Base-by-base conservation (phyloP, 2,329 filamentous ascomycete species). In the Periconia sp. region DNA sequence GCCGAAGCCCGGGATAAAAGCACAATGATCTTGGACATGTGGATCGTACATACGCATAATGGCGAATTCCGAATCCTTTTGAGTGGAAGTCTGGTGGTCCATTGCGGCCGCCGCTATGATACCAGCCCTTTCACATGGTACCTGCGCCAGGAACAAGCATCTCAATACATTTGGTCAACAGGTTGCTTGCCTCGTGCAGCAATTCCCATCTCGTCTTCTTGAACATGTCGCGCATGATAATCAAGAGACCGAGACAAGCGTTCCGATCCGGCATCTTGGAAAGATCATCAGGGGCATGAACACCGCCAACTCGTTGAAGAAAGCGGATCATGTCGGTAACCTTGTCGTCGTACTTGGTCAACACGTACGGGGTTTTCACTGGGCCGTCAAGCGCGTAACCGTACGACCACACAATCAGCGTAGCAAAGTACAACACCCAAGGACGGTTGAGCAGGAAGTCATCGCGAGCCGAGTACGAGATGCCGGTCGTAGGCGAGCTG, bases 391-490 rank as follows among this genome's bases (percentile, higher is more conserved):
- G 76, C 0, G 92, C 91, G 65, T 85, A 96, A 2, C 92, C 92
- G 61, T 97, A 99, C 47, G 85, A 90, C 94, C 94, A 99, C 1
- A 97, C 88, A 16, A 96, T 89, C 11, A 99, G 78, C 0, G 86
- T 85, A 1, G 94, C 89, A 64, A 96, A 95, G 71, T 96, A 99
- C 37, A 97, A 77, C 9, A 96, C 91, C 92, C 94, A 99, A 0
- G 92, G 89, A 12, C 94, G 81, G 62, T 97, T 95, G 46, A 97
- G 80, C 2, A 96, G 78, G 39, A 91, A 88, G 59, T 99, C 94
- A 58, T 96, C 88, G 15, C 90, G 83, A 1, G 92, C 90, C 13
- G 85, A 86, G 68, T 97, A 99, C 18, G 66, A 60, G 31, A 73
- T 65, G 34, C 69, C 63, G 9, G 61, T 54, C 15, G 56, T 45